A percentile compares a stretch with the other conserved stretches of the same genome.
phyloP scores from a whole-genome alignment of 192 early-diverging fungal species.

The Piromyces finnis region DNA sequence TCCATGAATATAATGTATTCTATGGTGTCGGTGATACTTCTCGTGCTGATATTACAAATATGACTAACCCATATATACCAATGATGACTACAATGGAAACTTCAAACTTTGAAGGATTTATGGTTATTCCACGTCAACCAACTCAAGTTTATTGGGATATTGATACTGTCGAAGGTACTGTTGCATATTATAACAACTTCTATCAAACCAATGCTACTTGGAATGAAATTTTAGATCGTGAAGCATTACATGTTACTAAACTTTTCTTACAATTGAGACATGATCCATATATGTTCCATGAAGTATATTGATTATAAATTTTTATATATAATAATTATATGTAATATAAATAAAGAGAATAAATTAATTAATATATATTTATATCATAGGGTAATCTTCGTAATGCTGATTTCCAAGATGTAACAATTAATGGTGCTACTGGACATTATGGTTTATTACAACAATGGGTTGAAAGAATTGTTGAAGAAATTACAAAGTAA shows the following conservation, averaged over 20 bases:
- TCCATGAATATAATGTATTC: neutral
- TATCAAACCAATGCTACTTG: neutral
- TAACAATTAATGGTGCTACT: neutral
- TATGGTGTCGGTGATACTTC: neutral
- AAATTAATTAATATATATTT: no score
- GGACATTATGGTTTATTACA: neutral
- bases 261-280: neutral
- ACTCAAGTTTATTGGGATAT: neutral
- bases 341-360: no score
- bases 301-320: neutral
- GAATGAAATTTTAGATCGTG: neutral
- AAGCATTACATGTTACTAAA: neutral
- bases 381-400: neutral
- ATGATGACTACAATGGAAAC: neutral
- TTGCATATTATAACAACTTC: neutral
- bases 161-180: neutral
- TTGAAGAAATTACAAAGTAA: no score
- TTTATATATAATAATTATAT: no score
- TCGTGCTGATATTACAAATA: neutral
- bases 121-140: neutral
- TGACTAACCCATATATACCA: neutral
- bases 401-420: neutral
- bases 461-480: neutral
- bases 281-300: constrained; percentile 1
- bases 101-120: neutral